These are phyloP conservation scores for Vigna angularis DNA, from an alignment of 306 rosid genomes.

Conservation along the genomic window DNA sequence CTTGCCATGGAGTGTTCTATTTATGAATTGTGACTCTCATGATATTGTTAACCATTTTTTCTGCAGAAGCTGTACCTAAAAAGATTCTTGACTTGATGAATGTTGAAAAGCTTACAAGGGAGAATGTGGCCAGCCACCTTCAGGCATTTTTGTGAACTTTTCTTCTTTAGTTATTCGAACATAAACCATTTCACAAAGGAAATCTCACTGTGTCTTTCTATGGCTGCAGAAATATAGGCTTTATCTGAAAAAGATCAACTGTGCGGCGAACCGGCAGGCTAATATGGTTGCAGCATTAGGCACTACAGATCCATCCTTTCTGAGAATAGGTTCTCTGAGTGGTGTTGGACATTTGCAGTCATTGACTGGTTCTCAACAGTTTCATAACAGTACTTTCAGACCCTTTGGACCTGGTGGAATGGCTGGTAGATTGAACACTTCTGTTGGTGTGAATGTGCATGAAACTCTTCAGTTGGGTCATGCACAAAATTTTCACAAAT, in stretches of 20 bases:
- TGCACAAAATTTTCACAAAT: conserved; percentile 53
- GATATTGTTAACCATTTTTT: conserved; percentile 9
- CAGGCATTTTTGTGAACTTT: conserved; percentile 63
- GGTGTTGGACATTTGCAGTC: conserved; percentile 59
- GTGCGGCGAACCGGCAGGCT: conserved; percentile 75
- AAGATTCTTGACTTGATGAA: conserved; percentile 93
- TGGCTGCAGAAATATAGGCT: conserved; percentile 87
- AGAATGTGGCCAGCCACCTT: conserved; percentile 98
- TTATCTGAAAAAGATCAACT: conserved; percentile 74
- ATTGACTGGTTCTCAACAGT: conserved; percentile 61
- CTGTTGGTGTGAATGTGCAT: conserved; percentile 58
- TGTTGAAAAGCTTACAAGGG: conserved; percentile 91
- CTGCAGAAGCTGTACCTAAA: conserved; percentile 93
- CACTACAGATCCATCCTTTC: conserved; percentile 67
- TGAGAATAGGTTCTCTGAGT: conserved; percentile 59
- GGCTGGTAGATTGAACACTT: conserved; percentile 68
- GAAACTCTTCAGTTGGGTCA: conserved; percentile 55
- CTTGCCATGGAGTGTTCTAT: conserved; percentile 5
- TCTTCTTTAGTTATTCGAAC: conserved; percentile 12
- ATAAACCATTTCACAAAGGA: conserved; percentile 9
- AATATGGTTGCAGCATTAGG: conserved; percentile 74
- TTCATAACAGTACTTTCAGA: conserved; percentile 54
- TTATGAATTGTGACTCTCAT: conserved; percentile 33
- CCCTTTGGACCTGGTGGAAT: conserved; percentile 62
- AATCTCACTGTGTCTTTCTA: conserved; percentile 32